phyloP scores from a whole-genome alignment of 176 grass and related monocot species.

The Avena atlantica region DNA sequence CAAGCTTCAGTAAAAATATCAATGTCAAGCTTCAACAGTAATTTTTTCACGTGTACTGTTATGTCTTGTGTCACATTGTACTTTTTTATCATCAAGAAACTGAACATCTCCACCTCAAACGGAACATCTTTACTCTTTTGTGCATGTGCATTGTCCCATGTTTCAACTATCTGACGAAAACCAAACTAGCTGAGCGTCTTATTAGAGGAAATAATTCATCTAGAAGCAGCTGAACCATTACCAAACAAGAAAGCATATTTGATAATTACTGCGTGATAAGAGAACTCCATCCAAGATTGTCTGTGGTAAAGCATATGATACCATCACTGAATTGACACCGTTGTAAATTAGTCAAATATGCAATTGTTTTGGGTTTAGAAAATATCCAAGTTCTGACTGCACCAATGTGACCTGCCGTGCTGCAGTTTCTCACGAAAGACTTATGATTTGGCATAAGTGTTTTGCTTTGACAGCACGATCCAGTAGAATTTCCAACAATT shows the following conservation, averaged over 20 bases:
- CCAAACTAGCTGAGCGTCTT: not conserved
- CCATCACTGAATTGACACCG: conserved; percentile 33
- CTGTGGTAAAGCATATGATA: conserved; percentile 1
- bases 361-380: conserved; percentile 34
- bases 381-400: conserved; percentile 1
- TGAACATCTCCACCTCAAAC: not conserved
- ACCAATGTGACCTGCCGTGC: conserved; percentile 11
- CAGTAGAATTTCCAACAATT: not conserved
- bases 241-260: not conserved
- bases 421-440: conserved; percentile 8
- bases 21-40: not conserved
- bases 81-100: not conserved
- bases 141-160: not conserved
- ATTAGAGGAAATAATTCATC: not conserved
- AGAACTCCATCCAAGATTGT: conserved; percentile 1
- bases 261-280: not conserved
- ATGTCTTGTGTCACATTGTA: not conserved
- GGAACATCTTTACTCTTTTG: not conserved
- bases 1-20: not conserved
- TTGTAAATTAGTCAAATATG: conserved; percentile 17
- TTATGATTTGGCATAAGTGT: not conserved
- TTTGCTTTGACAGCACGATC: conserved; percentile 33
- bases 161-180: not conserved
- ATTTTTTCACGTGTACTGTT: not conserved
- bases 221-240: not conserved